These are phyloP conservation scores for Malassezia yamatoensis DNA, from an alignment of 1,284 basidiomycete genomes.

Conservation along the genomic window DNA sequence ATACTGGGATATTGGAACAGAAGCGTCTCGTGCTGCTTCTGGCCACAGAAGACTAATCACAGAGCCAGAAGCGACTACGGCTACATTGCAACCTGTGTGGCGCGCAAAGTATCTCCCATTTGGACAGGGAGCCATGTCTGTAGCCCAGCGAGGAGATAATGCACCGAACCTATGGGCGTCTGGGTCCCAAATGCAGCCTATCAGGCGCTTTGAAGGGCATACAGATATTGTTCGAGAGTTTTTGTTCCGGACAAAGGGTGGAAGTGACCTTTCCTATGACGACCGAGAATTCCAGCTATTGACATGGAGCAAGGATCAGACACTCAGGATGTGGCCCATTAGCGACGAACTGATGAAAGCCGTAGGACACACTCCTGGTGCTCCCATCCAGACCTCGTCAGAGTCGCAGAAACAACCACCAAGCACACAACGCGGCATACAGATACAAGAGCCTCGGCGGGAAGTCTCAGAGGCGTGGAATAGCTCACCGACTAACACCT, in stretches of 20 bases:
- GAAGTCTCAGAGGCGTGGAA: background rate
- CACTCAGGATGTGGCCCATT: slow-evolving; percentile 74
- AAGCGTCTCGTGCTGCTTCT: slow-evolving; percentile 28
- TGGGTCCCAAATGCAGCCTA: slow-evolving; percentile 53
- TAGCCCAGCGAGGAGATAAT: slow-evolving; percentile 80
- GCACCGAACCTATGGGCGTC: slow-evolving; percentile 72
- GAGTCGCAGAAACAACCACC: background rate
- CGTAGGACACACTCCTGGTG: slow-evolving; percentile 6
- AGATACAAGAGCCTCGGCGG: slow-evolving; percentile 1
- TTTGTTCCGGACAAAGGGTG: slow-evolving; percentile 70
- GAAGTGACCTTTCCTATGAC: slow-evolving; percentile 43
- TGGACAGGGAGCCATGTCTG: slow-evolving; percentile 73
- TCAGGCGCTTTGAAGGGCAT: slow-evolving; percentile 76
- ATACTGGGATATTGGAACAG: slow-evolving; percentile 35
- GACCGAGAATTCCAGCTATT: slow-evolving; percentile 56
- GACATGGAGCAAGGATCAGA: slow-evolving; percentile 93
- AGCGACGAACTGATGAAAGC: background rate
- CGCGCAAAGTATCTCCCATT: slow-evolving; percentile 85
- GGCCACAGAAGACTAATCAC: slow-evolving; percentile 35
- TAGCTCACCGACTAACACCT: background rate
- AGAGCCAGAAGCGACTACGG: slow-evolving; percentile 52
- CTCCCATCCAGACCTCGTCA: background rate
- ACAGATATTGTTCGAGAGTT: slow-evolving; percentile 93
- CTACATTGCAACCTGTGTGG: slow-evolving; percentile 83
- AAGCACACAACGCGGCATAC: background rate